Conservation (phyloP, 2,329 filamentous ascomycete genomes). For the Aureobasidium uvarum region DNA sequence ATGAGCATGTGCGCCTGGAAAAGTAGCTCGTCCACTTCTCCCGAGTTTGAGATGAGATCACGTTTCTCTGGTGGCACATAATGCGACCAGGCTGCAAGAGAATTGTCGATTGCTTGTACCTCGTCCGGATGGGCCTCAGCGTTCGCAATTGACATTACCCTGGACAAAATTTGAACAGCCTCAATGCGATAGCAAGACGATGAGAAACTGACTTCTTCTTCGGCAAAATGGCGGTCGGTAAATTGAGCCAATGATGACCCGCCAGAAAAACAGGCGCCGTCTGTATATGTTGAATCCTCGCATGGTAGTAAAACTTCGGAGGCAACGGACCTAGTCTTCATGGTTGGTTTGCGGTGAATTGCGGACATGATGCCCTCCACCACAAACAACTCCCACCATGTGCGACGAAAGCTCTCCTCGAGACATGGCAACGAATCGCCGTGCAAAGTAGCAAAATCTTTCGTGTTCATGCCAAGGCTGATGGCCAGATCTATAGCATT, state of each 20-base stretch:
- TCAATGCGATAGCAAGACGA: conserved; percentile 85
- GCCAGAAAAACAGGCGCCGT: conserved; percentile 49
- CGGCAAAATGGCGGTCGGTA: conserved; percentile 70
- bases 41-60: conserved; percentile 67
- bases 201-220: conserved; percentile 69
- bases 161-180: conserved; percentile 72
- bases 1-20: conserved; percentile 87
- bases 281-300: conserved; percentile 68
- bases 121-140: conserved; percentile 42
- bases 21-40: conserved; percentile 81
- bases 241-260: conserved; percentile 69
- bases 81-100: conserved; percentile 72
- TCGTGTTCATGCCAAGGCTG: conserved; percentile 71
- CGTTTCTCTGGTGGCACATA: conserved; percentile 72
- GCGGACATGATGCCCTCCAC: conserved; percentile 82
- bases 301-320: conserved; percentile 74
- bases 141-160: conserved; percentile 58
- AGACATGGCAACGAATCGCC: conserved; percentile 64
- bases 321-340: conserved; percentile 63
- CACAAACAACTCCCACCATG: conserved; percentile 84
- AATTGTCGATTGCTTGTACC: conserved; percentile 58
- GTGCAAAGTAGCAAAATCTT: conserved; percentile 63
- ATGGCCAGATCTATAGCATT: conserved; percentile 70
- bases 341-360: conserved; percentile 69
- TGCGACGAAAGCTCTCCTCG: conserved; percentile 81